phyloP scores from a whole-genome alignment of 805 yeast genomes.

The Cyberlindnera sargentensis region DNA sequence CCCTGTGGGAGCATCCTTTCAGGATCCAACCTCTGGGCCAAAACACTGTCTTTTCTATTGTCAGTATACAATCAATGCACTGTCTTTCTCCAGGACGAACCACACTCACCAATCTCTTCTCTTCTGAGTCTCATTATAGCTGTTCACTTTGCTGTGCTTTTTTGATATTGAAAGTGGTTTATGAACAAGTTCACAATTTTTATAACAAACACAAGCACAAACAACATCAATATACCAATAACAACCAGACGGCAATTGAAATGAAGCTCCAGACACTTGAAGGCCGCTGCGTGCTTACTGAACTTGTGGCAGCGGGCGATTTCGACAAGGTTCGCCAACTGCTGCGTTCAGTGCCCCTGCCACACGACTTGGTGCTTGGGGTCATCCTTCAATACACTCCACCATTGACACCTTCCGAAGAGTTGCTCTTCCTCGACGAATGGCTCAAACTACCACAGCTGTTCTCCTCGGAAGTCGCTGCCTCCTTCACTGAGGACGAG shows the following conservation, averaged over 20 bases:
- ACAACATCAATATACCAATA: neutral
- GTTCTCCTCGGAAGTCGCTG: neutral
- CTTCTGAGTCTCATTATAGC: neutral
- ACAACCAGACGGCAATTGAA: neutral
- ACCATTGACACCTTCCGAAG: slow-evolving; percentile 3
- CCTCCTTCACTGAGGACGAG: neutral
- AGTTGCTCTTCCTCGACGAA: slow-evolving; percentile 4
- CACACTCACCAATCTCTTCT: neutral
- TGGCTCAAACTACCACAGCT: neutral
- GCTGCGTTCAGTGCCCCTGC: neutral
- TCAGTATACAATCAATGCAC: neutral
- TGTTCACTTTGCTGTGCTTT: neutral
- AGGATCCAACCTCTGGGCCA: neutral
- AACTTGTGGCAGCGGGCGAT: neutral
- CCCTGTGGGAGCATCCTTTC: slow-evolving; percentile 1
- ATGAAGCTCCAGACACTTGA: neutral
- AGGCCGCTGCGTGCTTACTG: neutral
- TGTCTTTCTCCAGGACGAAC: too few species aligned
- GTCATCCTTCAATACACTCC: slow-evolving; percentile 9
- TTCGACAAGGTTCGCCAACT: neutral
- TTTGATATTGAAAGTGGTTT: too few species aligned
- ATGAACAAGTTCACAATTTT: too few species aligned
- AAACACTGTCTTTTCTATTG: neutral
- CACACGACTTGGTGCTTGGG: neutral
- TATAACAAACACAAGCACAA: too few species aligned